Evolutionary conservation across 2,329 filamentous ascomycete species (phyloP), one percentile per base, ranked within the genome.

Genomic region (Metarhizium guizhouense): DNA sequence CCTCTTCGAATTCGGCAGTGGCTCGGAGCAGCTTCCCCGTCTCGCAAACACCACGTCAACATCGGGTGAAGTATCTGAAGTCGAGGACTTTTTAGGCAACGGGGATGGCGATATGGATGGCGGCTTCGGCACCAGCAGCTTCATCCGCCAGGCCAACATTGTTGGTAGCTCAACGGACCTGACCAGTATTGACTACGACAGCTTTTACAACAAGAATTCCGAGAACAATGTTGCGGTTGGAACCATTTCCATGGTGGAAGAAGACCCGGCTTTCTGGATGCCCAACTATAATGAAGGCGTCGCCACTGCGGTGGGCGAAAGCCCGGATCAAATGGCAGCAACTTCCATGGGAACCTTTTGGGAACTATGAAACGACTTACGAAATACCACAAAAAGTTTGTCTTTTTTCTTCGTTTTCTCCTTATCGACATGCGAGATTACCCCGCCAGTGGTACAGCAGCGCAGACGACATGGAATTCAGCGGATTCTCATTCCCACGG

Each of bases 51-150:
- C 75, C 52, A 81, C 79, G 1, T 83, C 82, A 10, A 85, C 82
- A 8, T 87, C 84, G 13, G 84, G 84, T 40, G 83, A 87, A 58
- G 83, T 86, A 8, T 86, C 83, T 10, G 83, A 86, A 65, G 82
- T 82, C 5, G 84, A 86, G 58, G 84, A 86, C 60, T 77, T 79
- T 57, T 69, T 77, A 52, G 72, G 71, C 52, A 71, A 75, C 59
- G 72, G 75, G 59, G 72, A 72, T 38, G 78, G 79, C 58, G 74
- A 76, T 51, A 78, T 78, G 58, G 72, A 74, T 30, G 64, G 77
- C 56, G 74, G 76, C 52, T 70, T 74, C 20, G 69, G 76, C 54
- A 77, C 74, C 61, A 79, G 72, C 57, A 65, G 65, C 54, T 76
- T 71, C 58, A 67, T 82, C 36, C 70, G 79, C 36, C 76, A 79